Evolutionary conservation across 768 basidiomycete species (phyloP), one percentile per base, ranked within the genome.

Genomic region (Mycena filopes): DNA sequence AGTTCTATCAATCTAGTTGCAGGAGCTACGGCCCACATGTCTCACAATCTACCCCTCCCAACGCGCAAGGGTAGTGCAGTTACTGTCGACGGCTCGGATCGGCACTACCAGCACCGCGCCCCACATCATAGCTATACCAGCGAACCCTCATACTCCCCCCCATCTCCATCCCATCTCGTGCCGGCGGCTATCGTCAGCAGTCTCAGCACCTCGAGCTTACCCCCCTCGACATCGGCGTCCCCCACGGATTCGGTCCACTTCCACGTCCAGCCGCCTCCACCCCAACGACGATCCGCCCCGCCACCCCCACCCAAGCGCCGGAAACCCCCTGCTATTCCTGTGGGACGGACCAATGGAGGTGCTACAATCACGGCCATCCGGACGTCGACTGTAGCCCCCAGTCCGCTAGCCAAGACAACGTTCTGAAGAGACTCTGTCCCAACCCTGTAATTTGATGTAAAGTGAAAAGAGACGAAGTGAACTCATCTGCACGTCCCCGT

Each of bases 261-360:
- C n/a, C 72, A 64, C 60, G 63, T 57, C 21, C 60, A 62, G 25
- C 67, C 70, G 55, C 73, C 72, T n/a, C 72, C 64, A 29, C 75
- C 74, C 54, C 77, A 72, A 33, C 81, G 84, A 58, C 77, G 87
- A 59, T 79, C 84, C 5, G 84, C 91, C 3, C 89, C 91, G 0
- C 88, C 92, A 8, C 89, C 90, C 12, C 89, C 90, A 21, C 84
- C 84, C 4, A 87, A 87, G 71, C 82, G 91, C 47, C 79, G 92
- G 71, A 91, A 90, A 69, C 87, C 92, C 1, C 92, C 92, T 36
- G 89, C 91, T 18, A 81, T 89, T 47, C 90, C 92, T 12, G 77
- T 83, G 2, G 81, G 79, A 31, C 80, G 74, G 51, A 83, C 82
- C 0, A 81, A 83, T 58, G 71, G 83, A 16, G 88, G 86, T 11